A percentile compares a stretch with the other conserved stretches of the same genome.
Conservation (phyloP, 1,284 basidiomycete species). For the Salmacisia buchloeana region DNA sequence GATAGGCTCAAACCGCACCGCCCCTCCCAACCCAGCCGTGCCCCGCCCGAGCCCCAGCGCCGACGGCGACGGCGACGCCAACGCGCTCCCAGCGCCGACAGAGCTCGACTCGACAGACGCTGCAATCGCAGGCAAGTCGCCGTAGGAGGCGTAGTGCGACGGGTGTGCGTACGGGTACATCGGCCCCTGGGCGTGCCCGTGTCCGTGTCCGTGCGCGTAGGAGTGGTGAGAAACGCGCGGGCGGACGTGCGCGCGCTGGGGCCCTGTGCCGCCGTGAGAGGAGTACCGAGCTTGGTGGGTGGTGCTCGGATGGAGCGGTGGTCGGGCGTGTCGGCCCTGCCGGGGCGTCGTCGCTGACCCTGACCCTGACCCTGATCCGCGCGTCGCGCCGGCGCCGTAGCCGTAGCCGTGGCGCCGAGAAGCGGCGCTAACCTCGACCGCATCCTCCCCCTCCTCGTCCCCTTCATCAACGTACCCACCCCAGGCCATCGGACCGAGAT, state of each 20-base stretch:
- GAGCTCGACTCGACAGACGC: not conserved
- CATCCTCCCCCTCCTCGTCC: not conserved
- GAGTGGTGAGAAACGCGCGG: too few species aligned
- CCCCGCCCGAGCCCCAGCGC: not conserved
- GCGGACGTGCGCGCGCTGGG: too few species aligned
- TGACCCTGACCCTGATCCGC: too few species aligned
- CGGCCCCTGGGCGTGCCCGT: too few species aligned
- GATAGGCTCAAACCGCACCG: not conserved
- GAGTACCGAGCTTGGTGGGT: too few species aligned
- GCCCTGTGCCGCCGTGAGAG: too few species aligned
- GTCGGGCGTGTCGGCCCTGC: too few species aligned
- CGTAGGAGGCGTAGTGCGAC: not conserved
- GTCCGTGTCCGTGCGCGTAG: not conserved
- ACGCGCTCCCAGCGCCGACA: not conserved
- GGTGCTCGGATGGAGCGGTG: too few species aligned
- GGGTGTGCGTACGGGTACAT: not conserved
- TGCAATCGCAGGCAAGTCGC: not conserved
- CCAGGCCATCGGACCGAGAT: not conserved
- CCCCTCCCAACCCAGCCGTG: constrained; percentile 3
- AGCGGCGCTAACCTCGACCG: not conserved
- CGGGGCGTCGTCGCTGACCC: too few species aligned
- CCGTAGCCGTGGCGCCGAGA: not conserved
- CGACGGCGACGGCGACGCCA: not conserved
- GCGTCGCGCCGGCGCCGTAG: too few species aligned
- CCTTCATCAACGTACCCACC: not conserved